Conservation (phyloP, 1,139 yeast genomes). For the Candida tropicalis region DNA sequence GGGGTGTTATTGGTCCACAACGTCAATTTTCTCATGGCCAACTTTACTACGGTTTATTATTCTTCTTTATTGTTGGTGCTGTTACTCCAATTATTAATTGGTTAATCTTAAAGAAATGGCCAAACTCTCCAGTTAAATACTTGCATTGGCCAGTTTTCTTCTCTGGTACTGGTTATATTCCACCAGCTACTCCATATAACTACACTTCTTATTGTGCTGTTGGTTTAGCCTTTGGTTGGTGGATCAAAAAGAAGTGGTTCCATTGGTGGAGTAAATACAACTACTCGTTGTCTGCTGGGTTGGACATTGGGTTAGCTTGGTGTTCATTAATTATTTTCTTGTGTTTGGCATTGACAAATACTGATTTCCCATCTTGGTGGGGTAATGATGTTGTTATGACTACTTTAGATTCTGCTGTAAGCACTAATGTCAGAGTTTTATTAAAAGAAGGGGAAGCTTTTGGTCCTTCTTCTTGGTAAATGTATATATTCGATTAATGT, state of each 20-base stretch:
- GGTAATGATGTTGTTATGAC: constrained; percentile 25
- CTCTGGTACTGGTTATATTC: constrained; percentile 50
- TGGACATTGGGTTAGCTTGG: constrained; percentile 49
- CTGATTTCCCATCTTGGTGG: constrained; percentile 40
- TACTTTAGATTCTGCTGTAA: constrained; percentile 14
- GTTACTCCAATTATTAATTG: constrained; percentile 34
- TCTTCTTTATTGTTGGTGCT: constrained; percentile 46
- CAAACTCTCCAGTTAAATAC: constrained; percentile 42
- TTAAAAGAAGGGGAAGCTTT: constrained; percentile 21
- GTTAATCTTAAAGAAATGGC: constrained; percentile 44
- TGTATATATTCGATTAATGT: not conserved
- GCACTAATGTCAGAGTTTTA: constrained; percentile 19
- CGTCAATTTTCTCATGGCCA: constrained; percentile 43
- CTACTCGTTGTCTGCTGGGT: constrained; percentile 44
- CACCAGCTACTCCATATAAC: constrained; percentile 51
- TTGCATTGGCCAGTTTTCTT: constrained; percentile 52
- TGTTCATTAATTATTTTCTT: constrained; percentile 42
- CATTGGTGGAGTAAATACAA: constrained; percentile 52
- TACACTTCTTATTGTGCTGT: constrained; percentile 42
- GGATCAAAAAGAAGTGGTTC: constrained; percentile 38
- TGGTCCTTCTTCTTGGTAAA: constrained; percentile 24
- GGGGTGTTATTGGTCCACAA: constrained; percentile 51
- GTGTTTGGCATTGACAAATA: constrained; percentile 32
- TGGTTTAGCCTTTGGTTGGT: constrained; percentile 34
- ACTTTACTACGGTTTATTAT: constrained; percentile 40